Evolutionary conservation across 2,329 filamentous ascomycete species (phyloP), one percentile per base, ranked within the genome.

Genomic region (Hypoxylon sp.): DNA sequence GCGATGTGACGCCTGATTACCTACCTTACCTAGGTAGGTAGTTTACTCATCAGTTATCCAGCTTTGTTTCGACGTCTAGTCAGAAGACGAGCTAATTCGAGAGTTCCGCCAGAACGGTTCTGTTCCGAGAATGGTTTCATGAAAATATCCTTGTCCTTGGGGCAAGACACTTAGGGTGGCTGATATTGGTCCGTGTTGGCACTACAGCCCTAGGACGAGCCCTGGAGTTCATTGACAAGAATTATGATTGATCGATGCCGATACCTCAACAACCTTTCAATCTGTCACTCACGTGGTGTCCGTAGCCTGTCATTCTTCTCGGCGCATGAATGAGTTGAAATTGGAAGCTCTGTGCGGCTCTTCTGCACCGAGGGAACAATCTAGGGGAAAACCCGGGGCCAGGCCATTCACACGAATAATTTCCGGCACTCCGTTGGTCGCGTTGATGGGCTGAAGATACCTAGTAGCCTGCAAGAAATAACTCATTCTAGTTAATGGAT

Each of bases 331-430:
- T 44, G 35, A 51, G 17, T 60, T 50, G 51, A 68, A 63, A 68
- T 70, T 68, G 65, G 47, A 58, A 63, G 65, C 58, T 64, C 65
- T 56, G 62, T 64, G 68, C 62, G 59, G 68, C 62, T 68, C 56
- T 64, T 37, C 19, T 21, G 19, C 37, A 27, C 65, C 27, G 32
- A 53, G 31, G 17, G 62, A n/a, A 53, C 24, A 60, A 65, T 61
- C 62, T 60, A 66, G 52, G 50, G 58, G 56, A 31, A 53, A 42
- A 55, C 17, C 64, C 65, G 54, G 53, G 48, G 55, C 60, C 21
- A 70, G 53, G 54, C 32, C 11, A 48, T 52, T 65, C 54, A 50
- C 52, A 52, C 32, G 29, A 53, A 70, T 65, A 68, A 70, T 70
- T 52, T 70, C 68, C 65, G 65, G 24, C 19, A 29, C 8, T 54